Conservation (phyloP, 768 basidiomycete genomes). For the Cyclocybe aegerita region DNA sequence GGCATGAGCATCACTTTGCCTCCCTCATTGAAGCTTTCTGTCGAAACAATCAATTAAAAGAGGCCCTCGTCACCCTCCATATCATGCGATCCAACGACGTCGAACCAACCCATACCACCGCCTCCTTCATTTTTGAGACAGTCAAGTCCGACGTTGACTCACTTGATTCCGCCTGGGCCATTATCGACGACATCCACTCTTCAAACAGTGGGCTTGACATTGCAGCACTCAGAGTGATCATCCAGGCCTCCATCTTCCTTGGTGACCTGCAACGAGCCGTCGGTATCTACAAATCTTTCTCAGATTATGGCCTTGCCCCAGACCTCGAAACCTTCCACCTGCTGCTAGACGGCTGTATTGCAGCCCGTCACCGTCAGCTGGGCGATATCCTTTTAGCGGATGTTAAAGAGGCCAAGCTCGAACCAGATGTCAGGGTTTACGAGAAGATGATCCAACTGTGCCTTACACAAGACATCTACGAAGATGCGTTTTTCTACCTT, state of each 20-base stretch:
- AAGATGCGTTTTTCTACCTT: slow-evolving; percentile 86
- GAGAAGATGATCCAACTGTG: slow-evolving; percentile 68
- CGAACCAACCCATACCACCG: slow-evolving; percentile 48
- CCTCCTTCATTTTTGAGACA: slow-evolving; percentile 49
- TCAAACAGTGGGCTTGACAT: slow-evolving; percentile 54
- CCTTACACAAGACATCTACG: slow-evolving; percentile 70
- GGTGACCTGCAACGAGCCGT: slow-evolving; percentile 76
- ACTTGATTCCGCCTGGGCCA: slow-evolving; percentile 64
- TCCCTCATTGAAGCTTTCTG: slow-evolving; percentile 76
- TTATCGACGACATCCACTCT: slow-evolving; percentile 59
- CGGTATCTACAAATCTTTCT: slow-evolving; percentile 67
- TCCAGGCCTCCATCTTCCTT: slow-evolving; percentile 59
- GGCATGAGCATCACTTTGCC: slow-evolving; percentile 74
- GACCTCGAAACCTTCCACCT: slow-evolving; percentile 67
- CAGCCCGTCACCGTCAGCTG: slow-evolving; percentile 57
- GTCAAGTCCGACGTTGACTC: slow-evolving; percentile 47
- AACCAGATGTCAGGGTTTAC: slow-evolving; percentile 61
- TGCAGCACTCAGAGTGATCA: slow-evolving; percentile 61
- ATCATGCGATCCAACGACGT: slow-evolving; percentile 59
- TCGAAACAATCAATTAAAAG: slow-evolving; percentile 51
- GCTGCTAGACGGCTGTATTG: slow-evolving; percentile 65
- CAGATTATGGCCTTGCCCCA: slow-evolving; percentile 55
- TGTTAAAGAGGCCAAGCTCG: slow-evolving; percentile 56
- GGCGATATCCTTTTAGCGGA: slow-evolving; percentile 69
- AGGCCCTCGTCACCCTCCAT: slow-evolving; percentile 59